These are phyloP conservation scores for Santalum album DNA, from an alignment of 164 flowering plant genomes.

Conservation along the genomic window DNA sequence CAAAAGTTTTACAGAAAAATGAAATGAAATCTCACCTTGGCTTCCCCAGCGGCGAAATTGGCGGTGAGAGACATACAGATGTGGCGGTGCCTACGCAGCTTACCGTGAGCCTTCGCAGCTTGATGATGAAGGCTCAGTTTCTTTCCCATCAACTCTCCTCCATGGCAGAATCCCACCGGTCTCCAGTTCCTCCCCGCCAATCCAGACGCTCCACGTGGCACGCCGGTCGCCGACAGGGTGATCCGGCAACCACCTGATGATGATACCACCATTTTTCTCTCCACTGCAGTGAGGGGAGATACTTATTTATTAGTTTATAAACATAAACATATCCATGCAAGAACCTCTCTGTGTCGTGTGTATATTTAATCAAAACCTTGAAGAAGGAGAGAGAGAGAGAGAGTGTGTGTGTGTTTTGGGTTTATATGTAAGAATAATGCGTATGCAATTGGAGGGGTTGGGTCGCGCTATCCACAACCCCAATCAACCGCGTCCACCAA, in stretches of 20 bases:
- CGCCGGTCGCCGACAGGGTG: slow-evolving; percentile 28
- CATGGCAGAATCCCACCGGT: slow-evolving; percentile 40
- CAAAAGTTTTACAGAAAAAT: too few species aligned
- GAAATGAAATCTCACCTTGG: not conserved
- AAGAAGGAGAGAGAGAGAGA: too few species aligned
- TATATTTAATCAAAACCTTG: too few species aligned
- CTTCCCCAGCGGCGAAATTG: slow-evolving; percentile 13
- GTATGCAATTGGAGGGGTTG: too few species aligned
- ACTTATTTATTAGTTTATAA: too few species aligned
- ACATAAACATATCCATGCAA: too few species aligned
- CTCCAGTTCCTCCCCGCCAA: slow-evolving; percentile 23
- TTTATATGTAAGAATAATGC: too few species aligned
- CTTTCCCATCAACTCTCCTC: slow-evolving; percentile 76
- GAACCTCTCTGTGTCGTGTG: too few species aligned
- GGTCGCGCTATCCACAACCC: too few species aligned
- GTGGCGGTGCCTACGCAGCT: slow-evolving; percentile 7
- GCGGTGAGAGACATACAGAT: slow-evolving; percentile 48
- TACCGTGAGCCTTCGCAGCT: slow-evolving; percentile 4
- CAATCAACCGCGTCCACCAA: too few species aligned
- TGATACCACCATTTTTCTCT: slow-evolving; percentile 42
- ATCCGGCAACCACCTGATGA: slow-evolving; percentile 40
- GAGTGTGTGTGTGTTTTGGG: too few species aligned
- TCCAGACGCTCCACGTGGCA: slow-evolving; percentile 20
- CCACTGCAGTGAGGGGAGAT: not conserved
- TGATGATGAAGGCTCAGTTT: slow-evolving; percentile 23